Conservation (phyloP, 2,329 filamentous ascomycete species). For the Aureobasidium vineae region DNA sequence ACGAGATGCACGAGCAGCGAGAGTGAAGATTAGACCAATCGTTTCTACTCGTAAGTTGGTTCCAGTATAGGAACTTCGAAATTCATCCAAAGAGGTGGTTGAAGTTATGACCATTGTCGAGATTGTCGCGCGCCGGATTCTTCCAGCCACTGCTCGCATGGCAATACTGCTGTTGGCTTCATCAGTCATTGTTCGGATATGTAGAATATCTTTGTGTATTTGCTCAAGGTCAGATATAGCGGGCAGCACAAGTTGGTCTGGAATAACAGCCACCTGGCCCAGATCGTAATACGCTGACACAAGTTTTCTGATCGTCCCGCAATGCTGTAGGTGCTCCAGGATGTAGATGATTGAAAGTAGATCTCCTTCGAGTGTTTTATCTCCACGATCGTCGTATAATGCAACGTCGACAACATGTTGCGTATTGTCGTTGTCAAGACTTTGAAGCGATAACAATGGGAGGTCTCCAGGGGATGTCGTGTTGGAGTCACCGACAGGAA, state of each 20-base stretch:
- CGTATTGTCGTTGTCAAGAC: neutral
- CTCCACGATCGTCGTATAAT: slow-evolving; percentile 2
- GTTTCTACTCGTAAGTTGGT: slow-evolving; percentile 30
- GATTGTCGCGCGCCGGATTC: neutral
- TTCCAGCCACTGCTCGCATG: neutral
- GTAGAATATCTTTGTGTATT: neutral
- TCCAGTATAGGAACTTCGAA: slow-evolving; percentile 29
- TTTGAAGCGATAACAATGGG: neutral
- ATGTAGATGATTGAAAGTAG: neutral
- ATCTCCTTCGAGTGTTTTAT: neutral
- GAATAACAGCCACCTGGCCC: neutral
- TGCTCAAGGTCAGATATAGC: neutral
- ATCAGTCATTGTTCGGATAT: neutral
- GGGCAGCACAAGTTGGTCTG: neutral
- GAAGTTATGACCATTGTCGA: neutral
- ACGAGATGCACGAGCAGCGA: slow-evolving; percentile 27
- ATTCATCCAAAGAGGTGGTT: slow-evolving; percentile 7
- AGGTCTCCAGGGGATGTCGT: neutral
- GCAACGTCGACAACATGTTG: neutral
- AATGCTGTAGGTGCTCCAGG: neutral
- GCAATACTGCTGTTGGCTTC: neutral
- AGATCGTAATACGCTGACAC: neutral
- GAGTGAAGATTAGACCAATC: slow-evolving; percentile 30
- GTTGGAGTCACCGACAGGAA: neutral
- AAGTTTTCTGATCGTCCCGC: neutral